Conservation (phyloP, 345 rosid genomes). For the Hibiscus mutabilis region DNA sequence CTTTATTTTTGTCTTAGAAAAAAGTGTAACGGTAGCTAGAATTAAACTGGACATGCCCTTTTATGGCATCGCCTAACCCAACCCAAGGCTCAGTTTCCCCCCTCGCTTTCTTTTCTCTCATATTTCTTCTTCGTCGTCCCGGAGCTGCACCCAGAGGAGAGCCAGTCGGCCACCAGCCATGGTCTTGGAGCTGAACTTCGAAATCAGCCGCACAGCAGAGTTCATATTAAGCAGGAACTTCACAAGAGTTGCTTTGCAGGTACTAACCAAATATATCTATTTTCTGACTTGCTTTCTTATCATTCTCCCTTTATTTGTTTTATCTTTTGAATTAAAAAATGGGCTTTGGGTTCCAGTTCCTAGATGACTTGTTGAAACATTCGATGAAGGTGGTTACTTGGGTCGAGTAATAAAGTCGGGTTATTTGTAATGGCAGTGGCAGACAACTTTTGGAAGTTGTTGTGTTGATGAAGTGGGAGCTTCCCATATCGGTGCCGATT, state of each 20-base stretch:
- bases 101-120: not conserved
- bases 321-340: not conserved
- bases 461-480: slow-evolving; percentile 95
- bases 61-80: not conserved
- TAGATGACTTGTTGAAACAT: slow-evolving; percentile 72
- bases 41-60: not conserved
- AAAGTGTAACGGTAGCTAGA: too few relatives aligned
- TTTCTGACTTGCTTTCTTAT: not conserved
- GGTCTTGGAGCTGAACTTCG: slow-evolving; percentile 50
- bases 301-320: not conserved
- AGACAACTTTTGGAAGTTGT: slow-evolving; percentile 84
- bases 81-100: not conserved
- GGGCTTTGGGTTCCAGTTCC: slow-evolving; percentile 42
- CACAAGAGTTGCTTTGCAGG: slow-evolving; percentile 78
- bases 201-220: slow-evolving; percentile 47
- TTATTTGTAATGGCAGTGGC: slow-evolving; percentile 89
- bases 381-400: slow-evolving; percentile 46
- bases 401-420: slow-evolving; percentile 37
- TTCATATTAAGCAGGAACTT: slow-evolving; percentile 56
- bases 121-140: not conserved
- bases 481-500: slow-evolving; percentile 60
- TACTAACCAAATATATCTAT: slow-evolving; percentile 25
- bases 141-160: not conserved
- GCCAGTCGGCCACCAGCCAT: slow-evolving; percentile 8
- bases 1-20: too few relatives aligned